Percentiles rank a stretch among this genome's conserved stretches.
Conservation (phyloP, 176 grass and related monocot species). For the Ensete ventricosum region DNA sequence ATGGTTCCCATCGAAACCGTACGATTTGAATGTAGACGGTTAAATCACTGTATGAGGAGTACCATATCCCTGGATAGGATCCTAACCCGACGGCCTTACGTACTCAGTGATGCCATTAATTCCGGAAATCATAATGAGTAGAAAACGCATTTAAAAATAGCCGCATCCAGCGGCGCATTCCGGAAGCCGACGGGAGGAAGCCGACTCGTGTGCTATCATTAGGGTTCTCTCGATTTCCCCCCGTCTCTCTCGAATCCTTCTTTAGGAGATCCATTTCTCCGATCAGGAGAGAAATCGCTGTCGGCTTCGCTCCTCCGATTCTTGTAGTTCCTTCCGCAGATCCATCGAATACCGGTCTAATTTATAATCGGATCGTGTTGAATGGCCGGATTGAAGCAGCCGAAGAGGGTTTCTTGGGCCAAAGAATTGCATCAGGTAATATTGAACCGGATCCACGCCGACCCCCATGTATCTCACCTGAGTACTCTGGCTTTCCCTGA, state of each 20-base stretch:
- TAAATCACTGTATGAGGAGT: not conserved
- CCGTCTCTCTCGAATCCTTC: not conserved
- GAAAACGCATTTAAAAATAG: not conserved
- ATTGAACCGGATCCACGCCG: conserved; percentile 26
- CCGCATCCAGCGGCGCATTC: not conserved
- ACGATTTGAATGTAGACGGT: not conserved
- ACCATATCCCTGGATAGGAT: not conserved
- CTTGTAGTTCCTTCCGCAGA: conserved; percentile 1
- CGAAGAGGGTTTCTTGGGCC: conserved; percentile 84
- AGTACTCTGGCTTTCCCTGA: not conserved
- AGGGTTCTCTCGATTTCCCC: not conserved
- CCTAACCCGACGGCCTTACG: not conserved
- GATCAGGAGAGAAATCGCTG: conserved; percentile 12
- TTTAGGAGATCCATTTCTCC: not conserved
- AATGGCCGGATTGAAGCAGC: conserved; percentile 43
- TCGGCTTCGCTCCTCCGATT: not conserved
- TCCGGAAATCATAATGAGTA: not conserved
- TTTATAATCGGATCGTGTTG: not conserved
- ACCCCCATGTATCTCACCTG: not conserved
- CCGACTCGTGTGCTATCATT: not conserved
- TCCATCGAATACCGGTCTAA: conserved; percentile 36
- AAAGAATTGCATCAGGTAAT: conserved; percentile 83
- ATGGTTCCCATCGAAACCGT: not conserved
- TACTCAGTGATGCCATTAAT: conserved; percentile 4
- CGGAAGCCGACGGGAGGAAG: not conserved